These are phyloP conservation scores for Kodamaea suecica DNA, from an alignment of 1,139 yeast genomes.

Conservation along the genomic window DNA sequence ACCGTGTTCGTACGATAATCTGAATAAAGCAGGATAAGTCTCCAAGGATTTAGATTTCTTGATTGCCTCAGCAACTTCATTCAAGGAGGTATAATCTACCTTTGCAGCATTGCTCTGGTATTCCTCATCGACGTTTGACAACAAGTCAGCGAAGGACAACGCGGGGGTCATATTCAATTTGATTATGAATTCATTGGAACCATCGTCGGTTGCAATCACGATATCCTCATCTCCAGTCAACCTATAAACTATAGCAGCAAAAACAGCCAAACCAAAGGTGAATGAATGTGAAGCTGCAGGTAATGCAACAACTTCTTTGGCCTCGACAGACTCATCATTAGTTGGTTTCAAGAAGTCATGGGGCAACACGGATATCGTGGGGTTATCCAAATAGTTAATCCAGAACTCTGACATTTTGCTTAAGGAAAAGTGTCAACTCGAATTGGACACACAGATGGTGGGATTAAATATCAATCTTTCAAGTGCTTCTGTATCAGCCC, in stretches of 20 bases:
- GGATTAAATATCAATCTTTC: too few species aligned
- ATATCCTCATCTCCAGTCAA: slow-evolving; percentile 94
- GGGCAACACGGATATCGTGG: slow-evolving; percentile 84
- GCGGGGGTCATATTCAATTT: slow-evolving; percentile 58
- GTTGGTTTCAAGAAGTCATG: slow-evolving; percentile 82
- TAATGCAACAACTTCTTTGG: slow-evolving; percentile 44
- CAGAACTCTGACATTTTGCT: slow-evolving; percentile 49
- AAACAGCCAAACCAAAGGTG: slow-evolving; percentile 60
- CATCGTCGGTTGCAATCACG: slow-evolving; percentile 67
- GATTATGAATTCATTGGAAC: slow-evolving; percentile 50
- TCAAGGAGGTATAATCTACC: slow-evolving; percentile 46
- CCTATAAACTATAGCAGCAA: slow-evolving; percentile 70
- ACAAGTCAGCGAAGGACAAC: slow-evolving; percentile 52
- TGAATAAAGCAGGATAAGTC: slow-evolving; percentile 60
- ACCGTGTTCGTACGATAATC: slow-evolving; percentile 57
- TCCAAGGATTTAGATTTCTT: slow-evolving; percentile 50
- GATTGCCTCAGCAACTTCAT: slow-evolving; percentile 54
- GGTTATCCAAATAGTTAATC: slow-evolving; percentile 68
- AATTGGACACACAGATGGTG: too few species aligned
- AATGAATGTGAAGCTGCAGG: slow-evolving; percentile 30
- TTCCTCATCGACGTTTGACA: slow-evolving; percentile 41
- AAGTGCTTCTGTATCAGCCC: too few species aligned
- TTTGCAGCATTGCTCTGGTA: slow-evolving; percentile 37
- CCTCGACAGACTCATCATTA: slow-evolving; percentile 67
- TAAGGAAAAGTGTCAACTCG: too few species aligned